Percentiles rank a stretch among this genome's conserved stretches.
phyloP scores from a whole-genome alignment of 2,329 filamentous ascomycete species.

The Colletotrichum cereale region DNA sequence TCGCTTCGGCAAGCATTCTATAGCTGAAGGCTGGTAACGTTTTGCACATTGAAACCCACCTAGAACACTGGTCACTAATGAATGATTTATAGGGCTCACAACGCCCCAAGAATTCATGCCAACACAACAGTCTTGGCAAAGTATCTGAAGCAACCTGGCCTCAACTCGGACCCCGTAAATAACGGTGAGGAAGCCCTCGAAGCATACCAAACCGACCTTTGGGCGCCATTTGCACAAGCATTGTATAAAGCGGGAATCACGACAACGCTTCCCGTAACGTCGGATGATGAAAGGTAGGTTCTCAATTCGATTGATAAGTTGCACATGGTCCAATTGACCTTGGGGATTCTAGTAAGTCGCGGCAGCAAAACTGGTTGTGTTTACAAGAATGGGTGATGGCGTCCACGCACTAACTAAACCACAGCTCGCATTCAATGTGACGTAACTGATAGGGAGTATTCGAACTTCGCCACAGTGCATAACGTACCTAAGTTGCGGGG shows the following conservation, averaged over 20 bases:
- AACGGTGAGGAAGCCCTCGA: constrained; percentile 52
- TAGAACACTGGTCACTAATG: neutral
- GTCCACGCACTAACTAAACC: too few relatives aligned
- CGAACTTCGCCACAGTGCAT: too few relatives aligned
- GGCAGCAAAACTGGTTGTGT: too few relatives aligned
- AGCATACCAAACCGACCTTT: constrained; percentile 44
- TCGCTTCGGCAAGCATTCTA: neutral
- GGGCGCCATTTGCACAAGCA: neutral
- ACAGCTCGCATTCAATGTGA: too few relatives aligned
- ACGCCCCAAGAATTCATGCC: neutral
- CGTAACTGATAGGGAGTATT: too few relatives aligned
- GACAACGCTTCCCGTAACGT: neutral
- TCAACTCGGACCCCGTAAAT: constrained; percentile 45
- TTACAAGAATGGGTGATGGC: neutral
- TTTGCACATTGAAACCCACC: neutral
- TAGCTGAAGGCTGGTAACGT: neutral
- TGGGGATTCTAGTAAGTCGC: neutral
- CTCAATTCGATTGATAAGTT: neutral
- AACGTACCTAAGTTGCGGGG: neutral
- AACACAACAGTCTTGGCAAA: neutral
- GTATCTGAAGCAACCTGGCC: constrained; percentile 45
- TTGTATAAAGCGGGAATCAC: neutral
- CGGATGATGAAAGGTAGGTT: neutral
- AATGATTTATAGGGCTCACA: neutral
- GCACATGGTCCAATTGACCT: neutral